Evolutionary conservation across 345 rosid genomes (phyloP).

Genomic region (Syzygium aqueum): DNA sequence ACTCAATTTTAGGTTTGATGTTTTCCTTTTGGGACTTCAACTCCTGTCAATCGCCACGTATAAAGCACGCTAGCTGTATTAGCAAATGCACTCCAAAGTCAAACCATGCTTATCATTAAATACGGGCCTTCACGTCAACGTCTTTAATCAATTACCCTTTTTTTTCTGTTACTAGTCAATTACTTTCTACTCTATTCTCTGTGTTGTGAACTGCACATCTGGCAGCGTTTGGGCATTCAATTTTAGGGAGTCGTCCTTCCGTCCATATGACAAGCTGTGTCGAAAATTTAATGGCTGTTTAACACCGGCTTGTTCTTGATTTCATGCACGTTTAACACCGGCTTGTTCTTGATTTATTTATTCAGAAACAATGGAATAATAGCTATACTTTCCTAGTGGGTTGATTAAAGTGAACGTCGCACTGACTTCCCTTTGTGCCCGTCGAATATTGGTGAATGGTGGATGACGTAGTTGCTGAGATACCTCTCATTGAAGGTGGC

Average conservation of each 20-base stretch:
- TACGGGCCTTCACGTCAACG: not conserved
- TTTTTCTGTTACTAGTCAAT: not conserved
- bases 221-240: not conserved
- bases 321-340: not conserved
- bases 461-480: not conserved
- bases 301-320: not conserved
- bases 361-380: not conserved
- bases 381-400: not conserved
- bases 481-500: not conserved
- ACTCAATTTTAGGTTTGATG: not conserved
- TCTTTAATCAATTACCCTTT: not conserved
- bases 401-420: not conserved
- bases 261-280: not conserved
- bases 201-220: not conserved
- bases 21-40: not conserved
- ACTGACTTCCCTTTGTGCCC: not conserved
- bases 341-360: not conserved
- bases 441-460: not conserved
- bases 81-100: not conserved
- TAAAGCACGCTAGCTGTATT: not conserved
- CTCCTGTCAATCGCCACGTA: not conserved
- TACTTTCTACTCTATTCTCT: not conserved
- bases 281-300: not conserved
- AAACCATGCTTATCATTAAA: not conserved
- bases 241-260: not conserved